Percentiles rank a stretch among this genome's conserved stretches.
Evolutionary conservation across 805 yeast genomes (phyloP).

Genomic region (Schwanniomyces occidentalis): DNA sequence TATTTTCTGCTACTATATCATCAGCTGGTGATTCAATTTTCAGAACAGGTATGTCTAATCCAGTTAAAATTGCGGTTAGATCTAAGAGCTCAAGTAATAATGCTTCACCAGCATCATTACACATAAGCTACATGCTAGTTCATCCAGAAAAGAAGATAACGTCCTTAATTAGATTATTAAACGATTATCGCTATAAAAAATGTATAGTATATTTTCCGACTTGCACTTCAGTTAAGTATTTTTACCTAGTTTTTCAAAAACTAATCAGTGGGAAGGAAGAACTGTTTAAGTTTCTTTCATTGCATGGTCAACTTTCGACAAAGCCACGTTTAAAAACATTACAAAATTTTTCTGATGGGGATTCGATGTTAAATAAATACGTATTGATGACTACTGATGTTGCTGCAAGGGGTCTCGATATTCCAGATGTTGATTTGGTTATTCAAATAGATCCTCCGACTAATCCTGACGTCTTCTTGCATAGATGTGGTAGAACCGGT

Average conservation of each 20-base stretch:
- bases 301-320: slow-evolving; percentile 91
- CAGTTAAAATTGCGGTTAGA: slow-evolving; percentile 81
- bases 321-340: slow-evolving; percentile 76
- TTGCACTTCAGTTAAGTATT: slow-evolving; percentile 78
- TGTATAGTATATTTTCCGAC: slow-evolving; percentile 93
- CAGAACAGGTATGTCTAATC: slow-evolving; percentile 89
- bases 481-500: slow-evolving; percentile 94
- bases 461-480: slow-evolving; percentile 87
- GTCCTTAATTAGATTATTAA: slow-evolving; percentile 52
- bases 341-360: slow-evolving; percentile 54
- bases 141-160: slow-evolving; percentile 64
- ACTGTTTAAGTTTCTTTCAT: slow-evolving; percentile 59
- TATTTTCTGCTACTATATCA: slow-evolving; percentile 90
- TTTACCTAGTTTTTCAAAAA: slow-evolving; percentile 55
- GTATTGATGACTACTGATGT: slow-evolving; percentile 92
- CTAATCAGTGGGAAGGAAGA: slow-evolving; percentile 31
- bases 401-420: slow-evolving; percentile 97
- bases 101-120: slow-evolving; percentile 63
- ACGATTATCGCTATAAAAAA: slow-evolving; percentile 62
- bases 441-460: slow-evolving; percentile 95
- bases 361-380: slow-evolving; percentile 41
- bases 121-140: slow-evolving; percentile 59
- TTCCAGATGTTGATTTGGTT: slow-evolving; percentile 91
- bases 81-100: slow-evolving; percentile 37
- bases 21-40: slow-evolving; percentile 79